Conservation (phyloP, 208 protist genomes). For the Leishmania lainsoni region DNA sequence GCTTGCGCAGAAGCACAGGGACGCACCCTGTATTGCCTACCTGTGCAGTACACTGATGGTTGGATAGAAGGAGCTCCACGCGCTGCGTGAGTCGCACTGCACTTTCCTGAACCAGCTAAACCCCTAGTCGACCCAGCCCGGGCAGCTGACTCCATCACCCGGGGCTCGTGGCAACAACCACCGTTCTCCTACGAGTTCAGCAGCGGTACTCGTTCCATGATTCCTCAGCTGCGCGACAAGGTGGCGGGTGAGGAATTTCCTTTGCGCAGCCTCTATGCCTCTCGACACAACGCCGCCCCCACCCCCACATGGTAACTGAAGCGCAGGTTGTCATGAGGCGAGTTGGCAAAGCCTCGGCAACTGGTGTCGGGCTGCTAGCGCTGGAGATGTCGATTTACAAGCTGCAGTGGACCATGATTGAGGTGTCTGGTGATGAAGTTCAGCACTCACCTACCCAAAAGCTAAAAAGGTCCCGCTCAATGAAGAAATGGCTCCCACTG, state of each 20-base stretch:
- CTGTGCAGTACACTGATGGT: conserved; percentile 9
- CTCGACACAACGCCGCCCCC: conserved; percentile 10
- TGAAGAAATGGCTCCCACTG: not conserved
- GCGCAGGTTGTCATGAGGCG: not conserved
- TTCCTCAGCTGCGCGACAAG: conserved; percentile 8
- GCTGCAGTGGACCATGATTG: conserved; percentile 55
- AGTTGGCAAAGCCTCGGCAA: too few species aligned
- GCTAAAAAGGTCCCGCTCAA: conserved; percentile 14
- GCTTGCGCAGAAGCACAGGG: conserved; percentile 14
- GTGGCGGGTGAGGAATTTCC: conserved; percentile 17
- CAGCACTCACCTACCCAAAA: conserved; percentile 46
- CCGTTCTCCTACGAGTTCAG: not conserved
- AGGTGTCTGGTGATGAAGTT: conserved; percentile 70
- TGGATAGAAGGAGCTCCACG: conserved; percentile 8
- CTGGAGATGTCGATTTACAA: conserved; percentile 7
- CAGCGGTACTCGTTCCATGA: not conserved
- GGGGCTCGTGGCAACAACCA: not conserved
- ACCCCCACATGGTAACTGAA: not conserved
- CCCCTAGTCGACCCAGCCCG: conserved; percentile 9
- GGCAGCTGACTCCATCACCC: not conserved
- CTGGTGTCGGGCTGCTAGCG: not conserved
- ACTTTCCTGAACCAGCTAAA: conserved; percentile 15
- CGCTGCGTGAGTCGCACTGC: conserved; percentile 13
- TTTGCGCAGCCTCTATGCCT: conserved; percentile 23
- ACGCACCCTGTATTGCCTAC: conserved; percentile 9